phyloP scores from a whole-genome alignment of 768 basidiomycete genomes.

The Naematelia encephala region DNA sequence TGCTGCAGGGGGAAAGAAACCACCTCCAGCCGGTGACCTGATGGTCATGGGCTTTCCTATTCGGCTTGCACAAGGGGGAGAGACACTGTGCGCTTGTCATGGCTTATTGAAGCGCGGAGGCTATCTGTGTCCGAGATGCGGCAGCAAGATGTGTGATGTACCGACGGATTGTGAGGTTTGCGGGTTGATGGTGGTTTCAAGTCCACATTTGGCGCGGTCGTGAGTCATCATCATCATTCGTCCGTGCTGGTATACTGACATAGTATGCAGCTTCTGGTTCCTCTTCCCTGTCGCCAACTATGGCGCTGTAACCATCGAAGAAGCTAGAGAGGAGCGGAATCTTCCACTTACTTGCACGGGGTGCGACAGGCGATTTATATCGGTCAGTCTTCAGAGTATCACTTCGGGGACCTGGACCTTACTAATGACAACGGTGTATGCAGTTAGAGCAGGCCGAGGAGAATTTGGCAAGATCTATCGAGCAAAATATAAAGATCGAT shows the following conservation, averaged over 20 bases:
- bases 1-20: conserved; percentile 47
- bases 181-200: conserved; percentile 94
- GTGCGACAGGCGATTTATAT: conserved; percentile 69
- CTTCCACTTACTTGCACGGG: conserved; percentile 63
- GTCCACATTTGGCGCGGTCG: conserved; percentile 92
- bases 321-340: conserved; percentile 9
- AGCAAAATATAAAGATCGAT: conserved; percentile 18
- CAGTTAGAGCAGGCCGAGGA: conserved; percentile 22
- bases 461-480: not conserved
- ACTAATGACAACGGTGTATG: conserved; percentile 12
- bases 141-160: conserved; percentile 91
- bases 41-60: conserved; percentile 99
- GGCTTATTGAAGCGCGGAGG: conserved; percentile 87
- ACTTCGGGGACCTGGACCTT: too few species aligned
- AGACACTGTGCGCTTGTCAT: conserved; percentile 88
- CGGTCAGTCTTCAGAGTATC: conserved; percentile 38
- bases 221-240: conserved; percentile 11
- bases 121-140: conserved; percentile 90
- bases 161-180: conserved; percentile 98
- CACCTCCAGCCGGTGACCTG: conserved; percentile 59
- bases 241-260: not conserved
- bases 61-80: conserved; percentile 72
- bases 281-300: conserved; percentile 91
- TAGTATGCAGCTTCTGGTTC: conserved; percentile 48
- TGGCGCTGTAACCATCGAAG: conserved; percentile 20